Conservation (phyloP, 148 eudicot genomes). For the Vaccinium myrtillus region DNA sequence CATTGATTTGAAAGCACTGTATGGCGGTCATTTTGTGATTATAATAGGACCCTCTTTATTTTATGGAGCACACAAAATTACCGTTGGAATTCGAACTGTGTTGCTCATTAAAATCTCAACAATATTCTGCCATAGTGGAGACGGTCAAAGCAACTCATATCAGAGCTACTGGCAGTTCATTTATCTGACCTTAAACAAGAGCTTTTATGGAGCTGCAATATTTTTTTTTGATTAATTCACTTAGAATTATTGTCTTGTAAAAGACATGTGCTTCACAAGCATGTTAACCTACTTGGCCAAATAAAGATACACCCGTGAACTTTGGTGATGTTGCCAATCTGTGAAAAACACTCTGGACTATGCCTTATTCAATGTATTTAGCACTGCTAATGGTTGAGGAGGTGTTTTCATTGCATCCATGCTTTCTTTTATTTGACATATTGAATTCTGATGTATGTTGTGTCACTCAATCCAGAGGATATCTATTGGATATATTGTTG, state of each 20-base stretch:
- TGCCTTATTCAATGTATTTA: not conserved
- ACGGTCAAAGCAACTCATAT: constrained; percentile 9
- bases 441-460: not conserved
- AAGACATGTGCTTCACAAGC: not conserved
- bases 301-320: not conserved
- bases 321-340: not conserved
- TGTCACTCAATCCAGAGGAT: constrained; percentile 59
- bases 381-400: not conserved
- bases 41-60: not conserved
- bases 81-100: not conserved
- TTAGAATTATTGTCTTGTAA: not conserved
- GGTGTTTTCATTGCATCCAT: not conserved
- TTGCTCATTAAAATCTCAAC: not conserved
- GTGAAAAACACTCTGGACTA: not conserved
- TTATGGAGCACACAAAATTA: not conserved
- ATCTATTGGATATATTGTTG: constrained; percentile 63
- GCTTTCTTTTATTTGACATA: not conserved
- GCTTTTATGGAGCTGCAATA: not conserved
- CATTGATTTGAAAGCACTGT: not conserved
- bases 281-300: not conserved
- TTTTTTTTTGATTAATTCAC: not conserved
- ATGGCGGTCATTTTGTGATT: not conserved
- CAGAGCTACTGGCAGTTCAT: constrained; percentile 1
- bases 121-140: not conserved
- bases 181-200: constrained; percentile 5